phyloP scores from a whole-genome alignment of 768 basidiomycete genomes.

The Russula olivacea region DNA sequence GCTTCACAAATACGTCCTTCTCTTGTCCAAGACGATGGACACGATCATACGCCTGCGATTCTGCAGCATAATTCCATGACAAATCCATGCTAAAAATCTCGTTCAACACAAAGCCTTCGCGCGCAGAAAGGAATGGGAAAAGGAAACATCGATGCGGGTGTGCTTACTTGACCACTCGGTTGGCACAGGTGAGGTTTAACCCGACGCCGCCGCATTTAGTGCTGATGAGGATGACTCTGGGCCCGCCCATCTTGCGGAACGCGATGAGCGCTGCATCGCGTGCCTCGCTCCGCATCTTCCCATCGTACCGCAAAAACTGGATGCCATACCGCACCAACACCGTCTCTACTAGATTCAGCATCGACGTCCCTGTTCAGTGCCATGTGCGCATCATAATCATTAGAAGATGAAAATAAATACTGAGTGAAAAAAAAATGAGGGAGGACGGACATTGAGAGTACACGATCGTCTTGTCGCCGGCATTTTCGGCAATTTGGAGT shows the following conservation, averaged over 20 bases:
- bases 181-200: conserved; percentile 57
- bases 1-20: conserved; percentile 61
- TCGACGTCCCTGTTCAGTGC: conserved; percentile 53
- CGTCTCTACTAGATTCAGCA: conserved; percentile 61
- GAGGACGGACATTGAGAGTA: conserved; percentile 58
- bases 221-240: conserved; percentile 61
- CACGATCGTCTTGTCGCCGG: conserved; percentile 63
- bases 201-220: conserved; percentile 69
- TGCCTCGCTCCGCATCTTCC: conserved; percentile 52
- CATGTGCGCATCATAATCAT: background rate
- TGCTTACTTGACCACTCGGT: conserved; percentile 58
- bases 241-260: conserved; percentile 53
- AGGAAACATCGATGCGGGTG: conserved; percentile 22
- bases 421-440: background rate
- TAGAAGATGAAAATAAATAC: background rate
- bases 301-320: conserved; percentile 56
- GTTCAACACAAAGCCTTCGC: background rate
- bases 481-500: conserved; percentile 52
- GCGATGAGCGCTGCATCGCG: conserved; percentile 45
- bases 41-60: conserved; percentile 58
- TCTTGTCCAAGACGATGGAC: conserved; percentile 68
- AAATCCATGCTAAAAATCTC: conserved; percentile 52
- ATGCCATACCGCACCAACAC: conserved; percentile 55
- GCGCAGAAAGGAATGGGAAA: background rate
- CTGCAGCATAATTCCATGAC: conserved; percentile 68